Percentiles rank a stretch among this genome's conserved stretches.
phyloP scores from a whole-genome alignment of 2,329 filamentous ascomycete species.

The Podosphaera xanthii region DNA sequence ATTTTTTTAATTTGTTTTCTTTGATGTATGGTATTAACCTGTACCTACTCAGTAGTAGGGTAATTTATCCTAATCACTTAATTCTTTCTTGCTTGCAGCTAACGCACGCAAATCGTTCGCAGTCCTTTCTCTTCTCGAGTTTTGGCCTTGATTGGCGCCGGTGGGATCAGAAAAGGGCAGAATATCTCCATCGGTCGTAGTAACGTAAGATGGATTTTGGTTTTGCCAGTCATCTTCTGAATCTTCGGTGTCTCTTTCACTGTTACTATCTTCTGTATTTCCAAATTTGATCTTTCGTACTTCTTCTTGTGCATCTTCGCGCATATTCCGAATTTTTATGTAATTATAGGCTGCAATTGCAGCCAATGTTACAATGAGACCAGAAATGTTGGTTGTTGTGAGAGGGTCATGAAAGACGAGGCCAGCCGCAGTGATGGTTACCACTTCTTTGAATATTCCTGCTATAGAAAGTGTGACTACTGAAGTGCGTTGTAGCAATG shows the following conservation, averaged over 20 bases:
- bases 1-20: no score
- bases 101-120: slow-evolving; percentile 4
- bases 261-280: slow-evolving; percentile 9
- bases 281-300: slow-evolving; percentile 18
- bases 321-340: slow-evolving; percentile 81
- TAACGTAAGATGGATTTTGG: slow-evolving; percentile 10
- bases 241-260: slow-evolving; percentile 3
- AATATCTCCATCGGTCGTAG: slow-evolving; percentile 12
- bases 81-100: slow-evolving; percentile 8
- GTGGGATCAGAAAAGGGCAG: slow-evolving; percentile 6
- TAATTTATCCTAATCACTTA: slow-evolving; percentile 5
- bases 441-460: slow-evolving; percentile 96
- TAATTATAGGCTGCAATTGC: slow-evolving; percentile 86
- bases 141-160: slow-evolving; percentile 4
- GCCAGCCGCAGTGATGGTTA: slow-evolving; percentile 78
- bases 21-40: no score
- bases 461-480: slow-evolving; percentile 93
- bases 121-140: slow-evolving; percentile 1
- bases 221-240: slow-evolving; percentile 11
- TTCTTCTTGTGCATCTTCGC: slow-evolving; percentile 40
- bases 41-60: no score
- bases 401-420: slow-evolving; percentile 74
- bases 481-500: slow-evolving; percentile 77
- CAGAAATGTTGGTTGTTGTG: slow-evolving; percentile 68
- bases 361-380: slow-evolving; percentile 65